phyloP scores from a whole-genome alignment of 2,329 filamentous ascomycete species.

The Trichoderma atroviride region DNA sequence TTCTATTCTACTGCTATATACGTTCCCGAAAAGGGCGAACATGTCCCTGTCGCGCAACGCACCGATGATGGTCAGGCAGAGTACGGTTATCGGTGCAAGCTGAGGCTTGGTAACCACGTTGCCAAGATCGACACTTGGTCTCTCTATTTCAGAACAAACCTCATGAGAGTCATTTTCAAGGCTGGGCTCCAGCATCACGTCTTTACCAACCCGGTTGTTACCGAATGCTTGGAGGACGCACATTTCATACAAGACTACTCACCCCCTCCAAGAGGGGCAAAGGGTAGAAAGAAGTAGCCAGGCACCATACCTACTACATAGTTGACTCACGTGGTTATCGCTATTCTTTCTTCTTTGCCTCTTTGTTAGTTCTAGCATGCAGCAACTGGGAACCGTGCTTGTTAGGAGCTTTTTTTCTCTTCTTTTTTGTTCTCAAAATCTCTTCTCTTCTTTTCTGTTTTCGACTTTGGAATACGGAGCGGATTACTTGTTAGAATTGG shows the following conservation, averaged over 20 bases:
- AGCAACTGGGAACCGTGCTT: background rate
- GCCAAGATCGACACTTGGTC: slow-evolving; percentile 56
- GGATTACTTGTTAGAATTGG: background rate
- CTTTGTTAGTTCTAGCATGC: background rate
- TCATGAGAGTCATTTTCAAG: slow-evolving; percentile 52
- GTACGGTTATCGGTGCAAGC: slow-evolving; percentile 56
- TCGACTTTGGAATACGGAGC: background rate
- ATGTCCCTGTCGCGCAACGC: slow-evolving; percentile 45
- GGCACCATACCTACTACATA: background rate
- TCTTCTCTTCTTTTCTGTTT: background rate
- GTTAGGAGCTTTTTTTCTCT: background rate
- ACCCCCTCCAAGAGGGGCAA: slow-evolving; percentile 26
- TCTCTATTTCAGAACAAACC: slow-evolving; percentile 50
- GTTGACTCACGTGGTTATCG: background rate
- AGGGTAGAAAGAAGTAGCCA: slow-evolving; percentile 31
- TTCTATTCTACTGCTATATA: slow-evolving; percentile 55
- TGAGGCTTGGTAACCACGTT: slow-evolving; percentile 51
- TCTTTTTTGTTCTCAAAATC: background rate
- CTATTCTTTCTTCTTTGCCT: background rate
- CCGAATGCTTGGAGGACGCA: slow-evolving; percentile 44
- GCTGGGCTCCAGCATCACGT: slow-evolving; percentile 47
- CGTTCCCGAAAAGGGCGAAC: slow-evolving; percentile 46
- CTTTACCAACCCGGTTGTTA: slow-evolving; percentile 44
- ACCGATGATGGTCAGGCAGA: slow-evolving; percentile 50
- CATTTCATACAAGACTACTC: slow-evolving; percentile 36